Evolutionary conservation across 2,329 filamentous ascomycete genomes (phyloP), one percentile per base, ranked within the genome.

Genomic region (Cladosporium cucumerinum): DNA sequence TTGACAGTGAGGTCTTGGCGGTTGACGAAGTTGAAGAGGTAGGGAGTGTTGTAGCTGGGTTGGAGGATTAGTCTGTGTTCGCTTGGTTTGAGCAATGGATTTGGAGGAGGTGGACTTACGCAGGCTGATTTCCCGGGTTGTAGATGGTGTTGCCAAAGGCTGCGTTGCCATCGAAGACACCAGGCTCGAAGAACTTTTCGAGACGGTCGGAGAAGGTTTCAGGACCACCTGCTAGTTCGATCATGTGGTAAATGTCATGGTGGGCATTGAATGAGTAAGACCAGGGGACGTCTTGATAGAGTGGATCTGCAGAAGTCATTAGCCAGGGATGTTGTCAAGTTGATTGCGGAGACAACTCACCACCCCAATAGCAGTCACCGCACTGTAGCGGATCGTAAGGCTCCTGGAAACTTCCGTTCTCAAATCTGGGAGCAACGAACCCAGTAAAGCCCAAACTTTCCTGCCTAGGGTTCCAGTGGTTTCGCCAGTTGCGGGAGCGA

Each of bases 401-500:
- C 12, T 76, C 74, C 10, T 79, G 72, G 69, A 88, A 86, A 5
- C 79, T 80, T 21, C 68, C 68, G 21, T 80, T 77, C 14, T 78
- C 68, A 63, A 78, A 76, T n/a, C 86, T 81, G 0, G 89, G 89
- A 0, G 87, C 87, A 5, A 91, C 77, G 72, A 91, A 91, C 0
- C 89, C 89, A 0, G 78, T 82, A 75, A 89, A 89, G 4, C 83
- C 84, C 0, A 88, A 79, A 0, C 85, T 85, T 0, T 78, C 80
- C 52, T 86, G 81, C 55, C 84, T 73, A 0, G 82, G 72, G 72
- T 91, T 87, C 88, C 87, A 92, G 68, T 91, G 88, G 71, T 90
- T 90, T 18, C 86, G 82, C 89, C 89, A 92, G 70, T 90, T 88
- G 11, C 83, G 80, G 0, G 87, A 89, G 10, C 88, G 84, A 54